Percentiles rank a stretch among this genome's conserved stretches.
These are phyloP conservation scores for Ichthyophonus hoferi DNA, from an alignment of 208 protist genomes.

Conservation along the genomic window DNA sequence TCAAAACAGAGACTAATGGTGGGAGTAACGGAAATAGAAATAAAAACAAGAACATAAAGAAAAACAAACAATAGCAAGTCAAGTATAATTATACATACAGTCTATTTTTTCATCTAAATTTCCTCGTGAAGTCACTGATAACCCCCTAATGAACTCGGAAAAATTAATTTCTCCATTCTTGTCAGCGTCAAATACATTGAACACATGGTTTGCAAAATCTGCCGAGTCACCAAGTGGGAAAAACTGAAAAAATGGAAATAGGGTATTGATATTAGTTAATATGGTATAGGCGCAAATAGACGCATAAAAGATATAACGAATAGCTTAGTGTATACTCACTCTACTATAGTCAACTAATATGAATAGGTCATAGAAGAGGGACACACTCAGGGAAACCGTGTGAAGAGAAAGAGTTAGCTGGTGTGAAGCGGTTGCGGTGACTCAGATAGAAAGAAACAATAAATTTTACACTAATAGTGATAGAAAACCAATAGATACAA, in stretches of 20 bases:
- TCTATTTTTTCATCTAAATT: constrained; percentile 43
- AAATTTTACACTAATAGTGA: no score
- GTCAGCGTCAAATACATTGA: constrained; percentile 33
- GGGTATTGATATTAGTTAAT: neutral
- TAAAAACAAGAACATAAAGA: constrained; percentile 4
- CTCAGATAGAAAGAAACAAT: no score
- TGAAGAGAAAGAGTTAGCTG: no score
- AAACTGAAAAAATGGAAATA: constrained; percentile 12
- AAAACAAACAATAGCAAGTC: neutral
- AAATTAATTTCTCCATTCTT: constrained; percentile 29
- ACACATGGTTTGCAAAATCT: constrained; percentile 38
- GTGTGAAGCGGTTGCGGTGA: no score
- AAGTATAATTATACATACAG: constrained; percentile 24
- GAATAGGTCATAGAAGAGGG: no score
- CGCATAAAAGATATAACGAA: no score
- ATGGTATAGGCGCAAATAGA: no score
- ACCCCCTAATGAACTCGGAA: constrained; percentile 35
- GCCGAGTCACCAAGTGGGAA: constrained; percentile 34
- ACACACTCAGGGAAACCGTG: no score
- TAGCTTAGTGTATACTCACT: no score
- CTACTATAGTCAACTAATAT: no score
- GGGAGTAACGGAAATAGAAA: no score
- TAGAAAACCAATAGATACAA: neutral
- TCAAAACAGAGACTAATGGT: no score
- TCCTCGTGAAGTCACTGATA: constrained; percentile 40